Evolutionary conservation across 2,329 filamentous ascomycete species (phyloP).

Genomic region (Ascochyta pisi): DNA sequence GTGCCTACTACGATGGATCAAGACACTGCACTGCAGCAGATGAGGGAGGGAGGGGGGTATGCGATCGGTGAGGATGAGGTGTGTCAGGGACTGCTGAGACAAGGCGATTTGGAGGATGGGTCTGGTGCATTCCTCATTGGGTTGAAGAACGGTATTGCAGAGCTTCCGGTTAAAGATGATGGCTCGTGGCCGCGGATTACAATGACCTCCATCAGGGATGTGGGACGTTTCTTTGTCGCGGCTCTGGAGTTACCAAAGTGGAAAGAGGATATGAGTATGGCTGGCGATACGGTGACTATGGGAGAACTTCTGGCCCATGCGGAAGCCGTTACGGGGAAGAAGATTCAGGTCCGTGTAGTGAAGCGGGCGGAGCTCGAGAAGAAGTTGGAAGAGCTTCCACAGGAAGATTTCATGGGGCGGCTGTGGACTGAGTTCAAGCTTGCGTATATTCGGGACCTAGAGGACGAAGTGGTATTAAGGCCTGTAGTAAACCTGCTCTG

Average conservation of each 20-base stretch:
- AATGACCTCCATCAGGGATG: neutral
- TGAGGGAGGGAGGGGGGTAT: too few relatives aligned
- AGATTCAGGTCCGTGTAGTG: neutral
- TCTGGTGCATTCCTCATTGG: neutral
- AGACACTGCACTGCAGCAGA: too few relatives aligned
- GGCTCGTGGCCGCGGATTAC: neutral
- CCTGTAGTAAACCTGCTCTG: slow-evolving; percentile 1
- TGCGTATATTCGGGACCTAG: slow-evolving; percentile 9
- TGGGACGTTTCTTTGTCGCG: neutral
- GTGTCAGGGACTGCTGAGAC: too few relatives aligned
- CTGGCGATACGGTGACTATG: neutral
- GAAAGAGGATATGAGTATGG: neutral
- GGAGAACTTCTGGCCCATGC: neutral
- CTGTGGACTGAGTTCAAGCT: slow-evolving; percentile 13
- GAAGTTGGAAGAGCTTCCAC: neutral
- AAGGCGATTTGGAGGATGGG: too few relatives aligned
- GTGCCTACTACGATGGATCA: too few relatives aligned
- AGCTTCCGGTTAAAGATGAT: neutral
- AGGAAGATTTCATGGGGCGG: slow-evolving; percentile 8
- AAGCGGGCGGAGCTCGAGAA: neutral
- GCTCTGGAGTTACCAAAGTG: neutral
- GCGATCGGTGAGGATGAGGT: too few relatives aligned
- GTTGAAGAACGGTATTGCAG: neutral
- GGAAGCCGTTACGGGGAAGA: neutral
- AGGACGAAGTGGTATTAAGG: slow-evolving; percentile 2